Conservation (phyloP, 1,284 basidiomycete species). For the Heterobasidion irregulare region DNA sequence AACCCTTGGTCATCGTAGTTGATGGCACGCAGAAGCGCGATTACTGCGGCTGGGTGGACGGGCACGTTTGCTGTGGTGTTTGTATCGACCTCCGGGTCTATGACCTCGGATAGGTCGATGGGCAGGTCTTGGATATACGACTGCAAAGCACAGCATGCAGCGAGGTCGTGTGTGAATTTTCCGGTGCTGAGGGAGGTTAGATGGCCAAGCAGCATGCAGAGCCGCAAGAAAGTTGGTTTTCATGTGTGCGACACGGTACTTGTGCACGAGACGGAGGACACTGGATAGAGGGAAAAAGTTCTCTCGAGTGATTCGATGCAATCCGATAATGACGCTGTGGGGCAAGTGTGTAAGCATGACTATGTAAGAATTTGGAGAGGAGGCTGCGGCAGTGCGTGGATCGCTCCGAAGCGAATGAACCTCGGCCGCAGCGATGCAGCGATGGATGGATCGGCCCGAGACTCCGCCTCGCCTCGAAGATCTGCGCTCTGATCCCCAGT, state of each 20-base stretch:
- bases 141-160: neutral
- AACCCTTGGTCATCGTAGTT: slow-evolving; percentile 12
- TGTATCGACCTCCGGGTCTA: slow-evolving; percentile 2
- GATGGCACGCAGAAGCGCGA: slow-evolving; percentile 19
- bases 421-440: too few species aligned
- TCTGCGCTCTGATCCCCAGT: neutral
- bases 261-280: slow-evolving; percentile 12
- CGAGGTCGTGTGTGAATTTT: neutral
- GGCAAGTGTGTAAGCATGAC: too few species aligned
- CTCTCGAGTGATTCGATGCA: too few species aligned
- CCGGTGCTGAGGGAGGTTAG: slow-evolving; percentile 4
- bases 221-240: slow-evolving; percentile 4
- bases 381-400: too few species aligned
- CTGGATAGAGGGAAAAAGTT: slow-evolving; percentile 14
- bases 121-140: too few species aligned
- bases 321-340: too few species aligned
- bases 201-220: slow-evolving; percentile 7
- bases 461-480: too few species aligned
- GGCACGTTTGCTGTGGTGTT: slow-evolving; percentile 7
- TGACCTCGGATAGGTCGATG: too few species aligned
- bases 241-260: slow-evolving; percentile 7
- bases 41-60: slow-evolving; percentile 18
- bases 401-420: too few species aligned
- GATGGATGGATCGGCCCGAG: too few species aligned
- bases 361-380: too few species aligned